These are phyloP conservation scores for Trichophyton schoenleinii DNA, from an alignment of 2,329 filamentous ascomycete species.

Conservation along the genomic window DNA sequence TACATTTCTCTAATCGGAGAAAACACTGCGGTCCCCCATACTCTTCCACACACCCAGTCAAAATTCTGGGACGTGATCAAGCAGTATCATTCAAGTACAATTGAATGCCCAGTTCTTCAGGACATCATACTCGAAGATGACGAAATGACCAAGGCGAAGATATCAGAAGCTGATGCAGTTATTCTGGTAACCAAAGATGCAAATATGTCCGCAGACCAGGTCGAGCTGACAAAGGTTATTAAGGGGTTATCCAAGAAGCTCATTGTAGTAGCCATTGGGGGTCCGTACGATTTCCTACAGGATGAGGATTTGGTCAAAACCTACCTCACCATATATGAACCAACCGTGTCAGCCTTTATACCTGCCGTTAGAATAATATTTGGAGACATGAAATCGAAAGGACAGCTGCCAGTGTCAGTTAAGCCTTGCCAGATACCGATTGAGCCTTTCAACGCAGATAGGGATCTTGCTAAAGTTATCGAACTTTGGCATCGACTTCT, in stretches of 20 bases:
- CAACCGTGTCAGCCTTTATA: conserved; percentile 31
- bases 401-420: conserved; percentile 26
- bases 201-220: conserved; percentile 27
- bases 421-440: conserved; percentile 4
- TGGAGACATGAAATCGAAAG: conserved; percentile 20
- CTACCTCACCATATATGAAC: conserved; percentile 35
- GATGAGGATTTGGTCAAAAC: conserved; percentile 23
- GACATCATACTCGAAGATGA: conserved; percentile 20
- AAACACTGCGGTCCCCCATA: background rate
- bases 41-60: background rate
- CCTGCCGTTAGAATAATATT: conserved; percentile 31
- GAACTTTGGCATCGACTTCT: conserved; percentile 11
- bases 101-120: conserved; percentile 9
- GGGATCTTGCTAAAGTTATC: conserved; percentile 5
- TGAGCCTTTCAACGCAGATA: conserved; percentile 4
- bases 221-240: conserved; percentile 23
- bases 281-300: conserved; percentile 35
- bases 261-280: conserved; percentile 31
- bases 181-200: conserved; percentile 33
- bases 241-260: conserved; percentile 20
- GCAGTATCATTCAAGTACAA: background rate
- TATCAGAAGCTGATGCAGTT: conserved; percentile 28
- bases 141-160: conserved; percentile 16
- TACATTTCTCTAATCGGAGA: background rate
- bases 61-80: background rate